Conservation (phyloP, 192 early-diverging fungal genomes). For the Geosiphon pyriformis region DNA sequence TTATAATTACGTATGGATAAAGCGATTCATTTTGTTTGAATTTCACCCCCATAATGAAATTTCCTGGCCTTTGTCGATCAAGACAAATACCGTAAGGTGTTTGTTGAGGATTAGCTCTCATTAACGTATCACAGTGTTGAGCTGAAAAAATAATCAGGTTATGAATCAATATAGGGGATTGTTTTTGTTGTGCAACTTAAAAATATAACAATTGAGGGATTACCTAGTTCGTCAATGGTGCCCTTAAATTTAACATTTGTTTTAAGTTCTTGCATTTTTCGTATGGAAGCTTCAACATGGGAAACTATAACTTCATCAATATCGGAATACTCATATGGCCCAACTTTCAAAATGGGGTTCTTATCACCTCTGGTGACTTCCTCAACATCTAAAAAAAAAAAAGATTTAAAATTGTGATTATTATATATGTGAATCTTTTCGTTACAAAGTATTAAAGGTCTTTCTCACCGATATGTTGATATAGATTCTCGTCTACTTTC, state of each 20-base stretch:
- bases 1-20: too few relatives aligned
- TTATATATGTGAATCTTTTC: not conserved
- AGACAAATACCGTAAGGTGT: slow-evolving; percentile 82
- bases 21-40: too few relatives aligned
- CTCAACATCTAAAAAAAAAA: slow-evolving; percentile 46
- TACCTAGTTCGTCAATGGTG: slow-evolving; percentile 53
- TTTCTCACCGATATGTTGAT: slow-evolving; percentile 73
- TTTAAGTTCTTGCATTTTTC: slow-evolving; percentile 63
- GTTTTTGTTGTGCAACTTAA: too few relatives aligned
- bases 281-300: slow-evolving; percentile 80
- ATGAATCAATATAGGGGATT: slow-evolving; percentile 29
- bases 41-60: too few relatives aligned
- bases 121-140: slow-evolving; percentile 39
- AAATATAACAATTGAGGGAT: slow-evolving; percentile 31
- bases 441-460: not conserved
- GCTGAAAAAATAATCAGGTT: slow-evolving; percentile 36
- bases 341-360: slow-evolving; percentile 63
- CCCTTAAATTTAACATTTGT: slow-evolving; percentile 75
- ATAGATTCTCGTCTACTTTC: slow-evolving; percentile 82
- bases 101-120: slow-evolving; percentile 54
- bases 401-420: slow-evolving; percentile 1
- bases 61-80: slow-evolving; percentile 60
- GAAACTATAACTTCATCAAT: slow-evolving; percentile 88
- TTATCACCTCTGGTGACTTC: slow-evolving; percentile 73
- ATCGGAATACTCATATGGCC: slow-evolving; percentile 66